phyloP scores from a whole-genome alignment of 1,284 basidiomycete species.

The Sparassis latifolia region DNA sequence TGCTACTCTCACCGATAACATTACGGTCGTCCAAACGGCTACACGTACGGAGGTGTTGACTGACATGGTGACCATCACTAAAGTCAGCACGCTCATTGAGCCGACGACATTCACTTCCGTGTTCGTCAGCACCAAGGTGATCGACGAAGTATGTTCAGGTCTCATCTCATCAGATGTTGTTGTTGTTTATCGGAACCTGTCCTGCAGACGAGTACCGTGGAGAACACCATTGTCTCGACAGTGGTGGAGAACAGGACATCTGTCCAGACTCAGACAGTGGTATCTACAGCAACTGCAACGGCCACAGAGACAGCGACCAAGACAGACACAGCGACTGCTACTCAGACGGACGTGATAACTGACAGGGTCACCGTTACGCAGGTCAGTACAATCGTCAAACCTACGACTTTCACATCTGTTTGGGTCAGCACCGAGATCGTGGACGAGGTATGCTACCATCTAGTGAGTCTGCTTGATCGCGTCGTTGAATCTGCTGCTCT shows the following conservation, averaged over 20 bases:
- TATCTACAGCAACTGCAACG: slow-evolving; percentile 30
- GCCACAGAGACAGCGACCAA: slow-evolving; percentile 26
- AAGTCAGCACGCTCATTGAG: slow-evolving; percentile 22
- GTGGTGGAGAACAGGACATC: slow-evolving; percentile 22
- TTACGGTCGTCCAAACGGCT: slow-evolving; percentile 30
- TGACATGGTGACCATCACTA: slow-evolving; percentile 22
- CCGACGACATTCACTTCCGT: slow-evolving; percentile 48
- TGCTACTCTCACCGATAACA: slow-evolving; percentile 20
- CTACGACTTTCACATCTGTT: slow-evolving; percentile 50
- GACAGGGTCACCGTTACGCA: slow-evolving; percentile 21
- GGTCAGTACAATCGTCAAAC: slow-evolving; percentile 24
- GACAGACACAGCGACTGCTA: slow-evolving; percentile 27
- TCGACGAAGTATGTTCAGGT: slow-evolving; percentile 40
- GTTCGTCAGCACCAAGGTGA: slow-evolving; percentile 48
- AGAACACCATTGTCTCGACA: slow-evolving; percentile 23
- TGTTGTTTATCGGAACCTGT: neutral
- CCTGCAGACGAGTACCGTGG: slow-evolving; percentile 28
- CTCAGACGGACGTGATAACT: slow-evolving; percentile 22
- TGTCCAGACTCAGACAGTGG: slow-evolving; percentile 15
- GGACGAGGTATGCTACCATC: slow-evolving; percentile 41
- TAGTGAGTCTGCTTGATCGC: neutral
- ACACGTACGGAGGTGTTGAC: slow-evolving; percentile 35
- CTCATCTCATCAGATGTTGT: neutral
- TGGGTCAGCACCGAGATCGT: slow-evolving; percentile 53
- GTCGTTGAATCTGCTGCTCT: neutral